Conservation (phyloP, 495 filamentous ascomycete species). For the Penicillium mononematosum region DNA sequence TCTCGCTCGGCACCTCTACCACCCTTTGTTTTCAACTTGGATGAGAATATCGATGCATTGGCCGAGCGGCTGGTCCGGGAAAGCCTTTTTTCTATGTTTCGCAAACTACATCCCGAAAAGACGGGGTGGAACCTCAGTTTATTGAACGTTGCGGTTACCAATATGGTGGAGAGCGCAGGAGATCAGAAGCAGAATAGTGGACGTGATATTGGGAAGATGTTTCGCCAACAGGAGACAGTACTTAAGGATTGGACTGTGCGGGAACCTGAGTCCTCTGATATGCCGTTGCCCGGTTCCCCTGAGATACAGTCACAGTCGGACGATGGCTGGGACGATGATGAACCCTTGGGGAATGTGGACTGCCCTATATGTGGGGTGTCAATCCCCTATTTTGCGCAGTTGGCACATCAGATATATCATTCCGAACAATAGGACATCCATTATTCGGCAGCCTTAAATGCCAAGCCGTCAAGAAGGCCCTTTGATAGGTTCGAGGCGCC, state of each 20-base stretch:
- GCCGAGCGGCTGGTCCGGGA: conserved; percentile 71
- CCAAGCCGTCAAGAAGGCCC: background rate
- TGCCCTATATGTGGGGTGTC: conserved; percentile 61
- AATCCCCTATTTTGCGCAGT: conserved; percentile 70
- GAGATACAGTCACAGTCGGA: conserved; percentile 21
- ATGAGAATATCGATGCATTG: conserved; percentile 53
- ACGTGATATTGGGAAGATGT: conserved; percentile 67
- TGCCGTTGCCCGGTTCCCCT: background rate
- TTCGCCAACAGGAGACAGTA: conserved; percentile 62
- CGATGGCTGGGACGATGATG: conserved; percentile 37
- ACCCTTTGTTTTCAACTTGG: conserved; percentile 63
- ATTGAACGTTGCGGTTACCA: conserved; percentile 82
- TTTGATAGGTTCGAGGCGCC: background rate
- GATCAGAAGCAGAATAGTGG: conserved; percentile 49
- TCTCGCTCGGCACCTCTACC: conserved; percentile 70
- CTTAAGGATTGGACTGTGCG: conserved; percentile 57
- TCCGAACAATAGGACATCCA: background rate
- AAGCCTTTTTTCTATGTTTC: conserved; percentile 65
- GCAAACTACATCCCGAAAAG: conserved; percentile 66
- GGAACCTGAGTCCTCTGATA: background rate
- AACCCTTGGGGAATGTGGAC: conserved; percentile 32
- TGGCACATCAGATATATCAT: conserved; percentile 74
- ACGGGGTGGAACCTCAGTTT: conserved; percentile 75
- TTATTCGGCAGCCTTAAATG: conserved; percentile 12
- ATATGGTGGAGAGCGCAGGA: conserved; percentile 67